Evolutionary conservation across 148 eudicot species (phyloP).

Genomic region (Mesembryanthemum crystallinum): DNA sequence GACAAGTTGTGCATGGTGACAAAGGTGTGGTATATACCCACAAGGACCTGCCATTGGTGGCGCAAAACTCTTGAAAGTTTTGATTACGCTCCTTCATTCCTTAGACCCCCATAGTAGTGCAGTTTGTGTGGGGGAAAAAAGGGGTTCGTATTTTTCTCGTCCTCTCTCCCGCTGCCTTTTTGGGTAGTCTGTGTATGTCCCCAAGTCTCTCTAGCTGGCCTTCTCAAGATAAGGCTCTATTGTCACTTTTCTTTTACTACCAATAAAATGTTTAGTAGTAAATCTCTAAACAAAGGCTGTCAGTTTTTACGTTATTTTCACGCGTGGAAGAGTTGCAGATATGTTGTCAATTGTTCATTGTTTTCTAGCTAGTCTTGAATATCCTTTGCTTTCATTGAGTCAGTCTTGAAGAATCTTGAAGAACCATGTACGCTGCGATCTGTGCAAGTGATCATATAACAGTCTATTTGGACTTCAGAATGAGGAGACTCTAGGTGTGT

Average conservation of each 20-base stretch:
- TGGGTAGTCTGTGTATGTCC: constrained; percentile 24
- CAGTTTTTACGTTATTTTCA: background rate
- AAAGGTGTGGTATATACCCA: constrained; percentile 78
- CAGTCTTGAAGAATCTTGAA: too few relatives aligned
- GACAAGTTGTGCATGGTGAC: constrained; percentile 83
- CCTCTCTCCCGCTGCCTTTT: constrained; percentile 35
- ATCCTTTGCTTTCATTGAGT: too few relatives aligned
- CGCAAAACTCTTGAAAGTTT: constrained; percentile 8
- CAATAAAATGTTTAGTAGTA: background rate
- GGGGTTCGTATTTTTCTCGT: constrained; percentile 23
- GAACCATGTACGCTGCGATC: too few relatives aligned
- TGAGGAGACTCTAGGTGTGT: too few relatives aligned
- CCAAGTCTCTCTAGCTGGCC: background rate
- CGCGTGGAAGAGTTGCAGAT: background rate
- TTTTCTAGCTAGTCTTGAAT: background rate
- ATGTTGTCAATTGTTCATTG: background rate
- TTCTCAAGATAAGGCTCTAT: constrained; percentile 9
- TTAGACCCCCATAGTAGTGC: constrained; percentile 24
- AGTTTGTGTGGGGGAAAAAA: constrained; percentile 20
- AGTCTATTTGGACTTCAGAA: too few relatives aligned
- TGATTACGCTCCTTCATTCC: background rate
- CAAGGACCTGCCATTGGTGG: constrained; percentile 49
- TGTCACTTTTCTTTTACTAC: background rate
- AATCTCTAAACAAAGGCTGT: background rate
- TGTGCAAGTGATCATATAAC: too few relatives aligned